phyloP scores from a whole-genome alignment of 1,139 yeast genomes.

The Yamadazyma mexicana region DNA sequence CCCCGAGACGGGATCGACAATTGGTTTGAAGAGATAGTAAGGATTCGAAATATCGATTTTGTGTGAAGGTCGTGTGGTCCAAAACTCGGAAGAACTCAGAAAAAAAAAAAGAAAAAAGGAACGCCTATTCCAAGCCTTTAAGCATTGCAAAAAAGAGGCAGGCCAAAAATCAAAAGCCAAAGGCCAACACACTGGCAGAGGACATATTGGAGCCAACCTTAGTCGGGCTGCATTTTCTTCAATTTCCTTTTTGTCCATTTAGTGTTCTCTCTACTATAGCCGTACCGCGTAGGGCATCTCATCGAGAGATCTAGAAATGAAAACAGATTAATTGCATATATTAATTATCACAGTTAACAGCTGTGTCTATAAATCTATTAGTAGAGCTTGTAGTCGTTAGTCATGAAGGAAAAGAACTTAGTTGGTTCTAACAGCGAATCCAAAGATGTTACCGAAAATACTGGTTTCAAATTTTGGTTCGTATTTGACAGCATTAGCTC shows the following conservation, averaged over 20 bases:
- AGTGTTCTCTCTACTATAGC: too few relatives aligned
- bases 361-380: constrained; percentile 9
- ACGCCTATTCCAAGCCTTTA: neutral
- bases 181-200: too few relatives aligned
- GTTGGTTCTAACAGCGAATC: constrained; percentile 29
- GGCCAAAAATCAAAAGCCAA: too few relatives aligned
- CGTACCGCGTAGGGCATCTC: neutral
- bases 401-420: constrained; percentile 8
- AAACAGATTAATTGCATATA: neutral
- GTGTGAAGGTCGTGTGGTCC: neutral
- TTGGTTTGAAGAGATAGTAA: constrained; percentile 39
- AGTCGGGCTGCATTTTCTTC: too few relatives aligned
- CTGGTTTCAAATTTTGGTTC: constrained; percentile 46
- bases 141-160: neutral
- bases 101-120: neutral
- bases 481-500: constrained; percentile 34
- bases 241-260: too few relatives aligned
- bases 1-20: constrained; percentile 44
- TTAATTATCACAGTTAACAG: neutral
- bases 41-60: constrained; percentile 13
- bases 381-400: neutral
- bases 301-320: too few relatives aligned
- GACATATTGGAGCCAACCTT: too few relatives aligned
- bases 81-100: constrained; percentile 1
- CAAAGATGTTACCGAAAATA: constrained; percentile 46